Evolutionary conservation across 768 basidiomycete species (phyloP).

Genomic region (Macrolepiota dolichaula): DNA sequence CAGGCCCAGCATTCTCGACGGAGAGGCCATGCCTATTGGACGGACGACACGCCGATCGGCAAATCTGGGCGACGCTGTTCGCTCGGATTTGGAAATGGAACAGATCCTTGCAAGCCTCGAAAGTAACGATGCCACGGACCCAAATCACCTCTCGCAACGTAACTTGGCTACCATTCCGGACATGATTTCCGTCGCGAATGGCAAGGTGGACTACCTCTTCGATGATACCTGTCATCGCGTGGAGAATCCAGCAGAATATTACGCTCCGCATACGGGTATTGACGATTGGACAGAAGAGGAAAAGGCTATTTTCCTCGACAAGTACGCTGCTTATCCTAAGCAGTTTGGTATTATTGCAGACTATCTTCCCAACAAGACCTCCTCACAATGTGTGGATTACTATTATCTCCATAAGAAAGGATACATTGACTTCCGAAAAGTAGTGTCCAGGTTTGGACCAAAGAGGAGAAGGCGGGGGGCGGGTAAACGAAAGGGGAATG

Average conservation of each 20-base stretch:
- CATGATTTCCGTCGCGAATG: slow-evolving; percentile 73
- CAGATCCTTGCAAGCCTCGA: slow-evolving; percentile 94
- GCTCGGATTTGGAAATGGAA: slow-evolving; percentile 95
- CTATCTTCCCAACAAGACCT: slow-evolving; percentile 77
- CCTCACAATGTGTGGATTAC: slow-evolving; percentile 85
- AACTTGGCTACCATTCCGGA: slow-evolving; percentile 90
- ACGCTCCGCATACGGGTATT: slow-evolving; percentile 66
- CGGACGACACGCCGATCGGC: slow-evolving; percentile 75
- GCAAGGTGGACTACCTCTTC: slow-evolving; percentile 58
- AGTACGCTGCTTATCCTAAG: slow-evolving; percentile 84
- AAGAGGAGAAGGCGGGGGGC: slow-evolving; percentile 58
- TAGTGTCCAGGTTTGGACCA: slow-evolving; percentile 62
- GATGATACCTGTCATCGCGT: slow-evolving; percentile 87
- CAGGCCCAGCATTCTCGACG: slow-evolving; percentile 30
- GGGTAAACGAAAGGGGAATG: slow-evolving; percentile 80
- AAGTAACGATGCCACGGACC: slow-evolving; percentile 91
- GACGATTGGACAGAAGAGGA: slow-evolving; percentile 89
- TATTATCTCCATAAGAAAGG: slow-evolving; percentile 96
- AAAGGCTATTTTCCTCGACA: slow-evolving; percentile 71
- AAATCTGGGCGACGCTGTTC: slow-evolving; percentile 83
- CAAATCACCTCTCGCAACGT: slow-evolving; percentile 77
- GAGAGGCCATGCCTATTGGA: slow-evolving; percentile 38
- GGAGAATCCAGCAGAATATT: slow-evolving; percentile 74
- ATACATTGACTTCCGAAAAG: slow-evolving; percentile 79
- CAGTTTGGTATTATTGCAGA: slow-evolving; percentile 93